These are phyloP conservation scores for Coniochaeta hoffmannii DNA, from an alignment of 2,329 filamentous ascomycete genomes.

Conservation along the genomic window DNA sequence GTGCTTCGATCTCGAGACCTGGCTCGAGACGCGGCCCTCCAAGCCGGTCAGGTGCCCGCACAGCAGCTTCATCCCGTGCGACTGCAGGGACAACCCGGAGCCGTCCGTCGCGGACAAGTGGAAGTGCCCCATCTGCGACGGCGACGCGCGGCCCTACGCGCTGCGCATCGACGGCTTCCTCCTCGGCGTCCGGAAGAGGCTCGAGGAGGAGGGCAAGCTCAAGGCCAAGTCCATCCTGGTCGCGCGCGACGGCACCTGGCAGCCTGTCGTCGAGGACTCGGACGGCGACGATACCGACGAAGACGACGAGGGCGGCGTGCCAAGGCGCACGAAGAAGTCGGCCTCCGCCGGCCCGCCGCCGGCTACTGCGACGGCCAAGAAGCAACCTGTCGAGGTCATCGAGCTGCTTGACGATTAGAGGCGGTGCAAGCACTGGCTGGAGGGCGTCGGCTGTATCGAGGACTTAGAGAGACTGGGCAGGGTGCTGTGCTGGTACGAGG, in stretches of 20 bases:
- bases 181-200: constrained; percentile 46
- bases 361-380: neutral
- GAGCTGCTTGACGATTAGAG: constrained; percentile 5
- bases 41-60: constrained; percentile 31
- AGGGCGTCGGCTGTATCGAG: too few species aligned
- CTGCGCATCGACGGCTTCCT: constrained; percentile 73
- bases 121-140: constrained; percentile 78
- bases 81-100: constrained; percentile 29
- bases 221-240: constrained; percentile 55
- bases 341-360: too few species aligned
- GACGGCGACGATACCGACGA: constrained; percentile 23
- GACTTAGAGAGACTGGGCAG: too few species aligned
- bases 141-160: constrained; percentile 66
- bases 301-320: neutral
- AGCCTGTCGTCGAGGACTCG: constrained; percentile 28
- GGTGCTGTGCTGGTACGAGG: neutral
- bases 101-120: constrained; percentile 62
- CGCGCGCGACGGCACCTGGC: constrained; percentile 59
- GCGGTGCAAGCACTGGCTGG: neutral
- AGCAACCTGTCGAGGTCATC: constrained; percentile 3
- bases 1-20: constrained; percentile 84
- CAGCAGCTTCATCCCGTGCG: constrained; percentile 21
- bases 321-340: neutral
- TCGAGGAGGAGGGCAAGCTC: constrained; percentile 41
- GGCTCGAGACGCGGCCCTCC: constrained; percentile 58